Conservation (phyloP, 78 protist genomes). For the Dictyostelium purpureum region DNA sequence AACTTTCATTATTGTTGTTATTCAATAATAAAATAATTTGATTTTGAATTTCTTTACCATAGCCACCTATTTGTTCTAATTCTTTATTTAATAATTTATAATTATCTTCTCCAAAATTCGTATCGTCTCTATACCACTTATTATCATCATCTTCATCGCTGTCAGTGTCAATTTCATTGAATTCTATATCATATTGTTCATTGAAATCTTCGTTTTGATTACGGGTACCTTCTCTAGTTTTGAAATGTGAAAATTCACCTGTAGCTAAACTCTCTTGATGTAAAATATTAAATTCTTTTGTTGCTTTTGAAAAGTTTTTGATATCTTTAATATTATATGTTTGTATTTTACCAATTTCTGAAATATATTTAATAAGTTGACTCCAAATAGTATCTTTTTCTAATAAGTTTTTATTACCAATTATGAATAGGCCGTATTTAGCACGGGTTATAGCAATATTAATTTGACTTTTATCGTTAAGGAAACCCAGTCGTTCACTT, state of each 20-base stretch:
- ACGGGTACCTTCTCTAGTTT: too few relatives aligned
- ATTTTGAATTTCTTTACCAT: too few relatives aligned
- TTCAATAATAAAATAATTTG: too few relatives aligned
- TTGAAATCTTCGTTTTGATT: neutral
- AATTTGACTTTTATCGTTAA: conserved; percentile 88
- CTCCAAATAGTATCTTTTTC: neutral
- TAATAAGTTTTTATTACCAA: conserved; percentile 40
- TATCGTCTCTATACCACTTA: too few relatives aligned
- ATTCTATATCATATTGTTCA: neutral
- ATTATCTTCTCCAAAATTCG: too few relatives aligned
- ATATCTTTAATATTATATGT: neutral
- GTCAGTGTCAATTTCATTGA: neutral
- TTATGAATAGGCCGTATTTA: conserved; percentile 54
- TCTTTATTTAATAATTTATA: too few relatives aligned
- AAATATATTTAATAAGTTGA: neutral
- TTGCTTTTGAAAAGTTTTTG: neutral
- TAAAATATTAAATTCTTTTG: too few relatives aligned
- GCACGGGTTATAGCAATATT: conserved; percentile 94
- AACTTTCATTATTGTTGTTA: too few relatives aligned
- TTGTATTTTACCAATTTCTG: neutral
- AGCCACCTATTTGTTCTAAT: too few relatives aligned
- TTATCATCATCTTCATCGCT: neutral
- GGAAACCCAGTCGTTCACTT: conserved; percentile 75
- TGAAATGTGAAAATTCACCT: neutral
- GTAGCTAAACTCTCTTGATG: neutral